phyloP scores from a whole-genome alignment of 305 asterid genomes.

The Nicotiana rustica region DNA sequence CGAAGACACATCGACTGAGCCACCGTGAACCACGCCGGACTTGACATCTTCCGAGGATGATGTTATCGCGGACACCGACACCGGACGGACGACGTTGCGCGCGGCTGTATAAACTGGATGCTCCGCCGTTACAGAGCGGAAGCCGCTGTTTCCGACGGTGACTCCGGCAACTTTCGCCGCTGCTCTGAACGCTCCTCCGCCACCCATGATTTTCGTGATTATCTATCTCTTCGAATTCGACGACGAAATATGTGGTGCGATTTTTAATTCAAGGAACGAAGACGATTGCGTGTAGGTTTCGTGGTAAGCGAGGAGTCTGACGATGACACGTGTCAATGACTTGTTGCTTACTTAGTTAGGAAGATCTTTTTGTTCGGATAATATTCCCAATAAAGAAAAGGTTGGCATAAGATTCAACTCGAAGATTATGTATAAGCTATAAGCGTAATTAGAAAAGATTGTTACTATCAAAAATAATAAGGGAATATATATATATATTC shows the following conservation, averaged over 20 bases:
- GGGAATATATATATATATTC: neutral
- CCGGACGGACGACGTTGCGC: slow-evolving; percentile 53
- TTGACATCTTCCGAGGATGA: slow-evolving; percentile 53
- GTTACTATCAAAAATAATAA: too few relatives aligned
- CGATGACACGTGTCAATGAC: neutral
- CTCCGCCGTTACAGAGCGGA: slow-evolving; percentile 63
- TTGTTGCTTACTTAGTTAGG: neutral
- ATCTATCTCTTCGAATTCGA: neutral
- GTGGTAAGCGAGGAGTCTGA: neutral
- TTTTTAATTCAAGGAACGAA: neutral
- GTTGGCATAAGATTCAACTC: too few relatives aligned
- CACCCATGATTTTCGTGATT: slow-evolving; percentile 62
- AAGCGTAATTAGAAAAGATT: neutral
- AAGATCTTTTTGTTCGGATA: neutral
- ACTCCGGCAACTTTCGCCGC: slow-evolving; percentile 72
- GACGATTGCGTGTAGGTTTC: neutral
- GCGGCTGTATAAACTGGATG: slow-evolving; percentile 45
- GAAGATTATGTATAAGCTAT: neutral
- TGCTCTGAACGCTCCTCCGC: slow-evolving; percentile 76
- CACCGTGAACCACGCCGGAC: slow-evolving; percentile 32
- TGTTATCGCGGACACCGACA: slow-evolving; percentile 26
- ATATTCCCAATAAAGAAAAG: neutral
- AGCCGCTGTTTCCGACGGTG: slow-evolving; percentile 47
- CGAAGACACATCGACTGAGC: slow-evolving; percentile 32
- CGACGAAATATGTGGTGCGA: neutral